A percentile compares a stretch with the other conserved stretches of the same genome.
Evolutionary conservation across 352 stramenopile species (phyloP).

Genomic region (Achlya hypogyna): DNA sequence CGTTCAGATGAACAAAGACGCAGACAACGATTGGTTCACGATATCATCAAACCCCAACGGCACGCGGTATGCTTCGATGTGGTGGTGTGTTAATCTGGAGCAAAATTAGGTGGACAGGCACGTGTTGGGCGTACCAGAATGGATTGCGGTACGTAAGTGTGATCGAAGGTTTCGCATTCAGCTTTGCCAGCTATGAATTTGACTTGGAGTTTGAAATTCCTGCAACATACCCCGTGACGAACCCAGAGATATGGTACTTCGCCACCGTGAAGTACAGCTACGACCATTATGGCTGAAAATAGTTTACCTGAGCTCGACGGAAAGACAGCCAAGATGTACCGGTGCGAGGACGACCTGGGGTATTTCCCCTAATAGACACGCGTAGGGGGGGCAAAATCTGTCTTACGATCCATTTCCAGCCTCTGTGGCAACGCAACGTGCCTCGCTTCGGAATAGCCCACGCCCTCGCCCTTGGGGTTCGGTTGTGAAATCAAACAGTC

Average conservation of each 20-base stretch:
- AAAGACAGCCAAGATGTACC: slow-evolving; percentile 89
- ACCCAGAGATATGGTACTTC: slow-evolving; percentile 52
- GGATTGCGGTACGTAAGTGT: slow-evolving; percentile 46
- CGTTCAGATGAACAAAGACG: slow-evolving; percentile 85
- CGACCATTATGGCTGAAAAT: slow-evolving; percentile 13
- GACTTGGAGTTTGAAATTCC: slow-evolving; percentile 81
- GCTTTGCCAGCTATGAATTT: slow-evolving; percentile 37
- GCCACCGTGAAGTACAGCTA: background rate
- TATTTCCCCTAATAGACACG: background rate
- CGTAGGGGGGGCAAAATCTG: slow-evolving; percentile 78
- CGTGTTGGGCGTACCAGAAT: slow-evolving; percentile 85
- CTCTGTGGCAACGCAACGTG: slow-evolving; percentile 85
- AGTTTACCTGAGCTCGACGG: slow-evolving; percentile 75
- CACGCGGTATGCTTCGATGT: slow-evolving; percentile 31
- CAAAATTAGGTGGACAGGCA: slow-evolving; percentile 55
- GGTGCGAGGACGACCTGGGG: slow-evolving; percentile 24
- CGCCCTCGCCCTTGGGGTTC: slow-evolving; percentile 67
- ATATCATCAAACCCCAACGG: slow-evolving; percentile 79
- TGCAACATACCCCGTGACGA: slow-evolving; percentile 71
- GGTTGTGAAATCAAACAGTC: background rate
- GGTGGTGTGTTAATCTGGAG: background rate
- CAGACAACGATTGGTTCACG: slow-evolving; percentile 86
- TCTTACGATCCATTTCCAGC: slow-evolving; percentile 81
- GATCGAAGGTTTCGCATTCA: background rate
- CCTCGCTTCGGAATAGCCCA: slow-evolving; percentile 81